Evolutionary conservation across 2,329 filamentous ascomycete species (phyloP).

Genomic region (Aureobasidium sp.): DNA sequence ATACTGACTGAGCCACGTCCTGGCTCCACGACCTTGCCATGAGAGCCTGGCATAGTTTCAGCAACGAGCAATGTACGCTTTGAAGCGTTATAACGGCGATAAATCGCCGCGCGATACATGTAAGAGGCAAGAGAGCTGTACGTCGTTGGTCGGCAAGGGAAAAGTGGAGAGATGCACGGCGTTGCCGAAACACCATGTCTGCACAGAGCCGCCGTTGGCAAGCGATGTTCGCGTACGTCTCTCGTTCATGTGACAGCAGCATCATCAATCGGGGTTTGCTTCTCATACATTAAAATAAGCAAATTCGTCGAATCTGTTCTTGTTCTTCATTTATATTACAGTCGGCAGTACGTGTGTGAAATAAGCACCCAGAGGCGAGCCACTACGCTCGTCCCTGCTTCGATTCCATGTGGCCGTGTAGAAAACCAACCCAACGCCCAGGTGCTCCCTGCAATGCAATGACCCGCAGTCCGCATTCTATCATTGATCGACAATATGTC

Average conservation of each 20-base stretch:
- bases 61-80: neutral
- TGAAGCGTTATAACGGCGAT: no score
- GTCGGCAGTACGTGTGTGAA: neutral
- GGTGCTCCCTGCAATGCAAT: neutral
- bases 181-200: neutral
- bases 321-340: conserved; percentile 5
- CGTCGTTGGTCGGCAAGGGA: conserved; percentile 1
- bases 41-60: neutral
- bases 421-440: neutral
- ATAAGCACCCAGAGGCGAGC: neutral
- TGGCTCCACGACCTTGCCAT: neutral
- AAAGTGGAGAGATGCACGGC: conserved; percentile 6
- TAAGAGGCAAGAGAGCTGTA: neutral
- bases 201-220: neutral
- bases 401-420: neutral
- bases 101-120: neutral
- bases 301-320: neutral
- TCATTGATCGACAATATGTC: neutral
- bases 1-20: neutral
- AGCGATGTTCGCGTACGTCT: neutral
- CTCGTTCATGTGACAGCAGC: neutral
- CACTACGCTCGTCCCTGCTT: neutral
- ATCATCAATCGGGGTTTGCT: neutral
- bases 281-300: neutral
- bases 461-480: neutral